Evolutionary conservation across 2,329 filamentous ascomycete species (phyloP), one percentile per base, ranked within the genome.

Genomic region (Pseudovirgaria hyperparasitica): DNA sequence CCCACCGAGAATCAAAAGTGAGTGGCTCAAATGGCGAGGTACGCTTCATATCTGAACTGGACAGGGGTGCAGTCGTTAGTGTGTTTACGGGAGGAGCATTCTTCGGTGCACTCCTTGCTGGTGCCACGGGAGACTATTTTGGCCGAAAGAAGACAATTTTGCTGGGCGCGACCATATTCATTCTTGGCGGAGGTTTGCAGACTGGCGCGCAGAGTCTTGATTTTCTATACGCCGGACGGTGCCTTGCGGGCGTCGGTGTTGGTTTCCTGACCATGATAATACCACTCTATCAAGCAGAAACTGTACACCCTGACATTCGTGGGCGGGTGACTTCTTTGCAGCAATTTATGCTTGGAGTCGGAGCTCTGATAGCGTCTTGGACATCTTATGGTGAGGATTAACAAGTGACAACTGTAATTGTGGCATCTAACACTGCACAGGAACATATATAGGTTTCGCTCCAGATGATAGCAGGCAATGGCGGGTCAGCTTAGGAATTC

Each of bases 301-400:
- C 87, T 14, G 74, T 76, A 4, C 82, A 87, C 46, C 82, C 82
- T 2, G 68, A 66, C 31, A 87, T 87, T 42, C 70, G 82, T 48
- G 82, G 81, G 9, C 63, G 74, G 35, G 67, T 90, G 17, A 85
- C 79, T 1, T 69, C 72, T 16, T 60, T 87, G 4, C 81, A 86
- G 49, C 81, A 86, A 42, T 85, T 86, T 45, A 86, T 86, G 79
- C 50, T 87, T 27, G 81, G 80, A 1, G 68, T 87, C 16, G 82
- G 82, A 30, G 61, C 78, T 10, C 65, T 90, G 2, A 56, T 74
- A 10, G 81, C 82, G 0, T 65, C 72, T 0, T 85, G 80, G 79
- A 71, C 80, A 25, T 73, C 72, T 0, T 87, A 75, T 34, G 81
- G 74, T 58, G 24, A 14, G 25, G 7, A 4, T 21, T 11, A 5